phyloP scores from a whole-genome alignment of 2,329 filamentous ascomycete species.

The Pseudophaeomoniella oleicola region DNA sequence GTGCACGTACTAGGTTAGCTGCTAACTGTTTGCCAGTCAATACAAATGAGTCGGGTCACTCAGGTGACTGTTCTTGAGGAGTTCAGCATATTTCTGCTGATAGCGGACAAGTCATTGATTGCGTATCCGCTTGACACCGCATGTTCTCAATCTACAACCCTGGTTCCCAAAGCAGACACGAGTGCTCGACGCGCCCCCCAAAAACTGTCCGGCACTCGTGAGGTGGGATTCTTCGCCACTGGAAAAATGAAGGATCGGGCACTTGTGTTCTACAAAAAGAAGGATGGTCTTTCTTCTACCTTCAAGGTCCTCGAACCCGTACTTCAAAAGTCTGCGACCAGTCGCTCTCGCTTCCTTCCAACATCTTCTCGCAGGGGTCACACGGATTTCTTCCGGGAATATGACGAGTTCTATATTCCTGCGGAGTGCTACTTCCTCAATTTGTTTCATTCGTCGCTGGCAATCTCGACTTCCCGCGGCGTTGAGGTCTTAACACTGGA shows the following conservation, averaged over 20 bases:
- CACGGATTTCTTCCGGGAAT: constrained; percentile 94
- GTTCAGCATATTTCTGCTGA: constrained; percentile 81
- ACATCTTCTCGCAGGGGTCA: constrained; percentile 48
- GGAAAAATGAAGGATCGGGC: constrained; percentile 95
- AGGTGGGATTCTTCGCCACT: constrained; percentile 92
- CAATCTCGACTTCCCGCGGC: constrained; percentile 78
- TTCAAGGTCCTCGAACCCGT: constrained; percentile 95
- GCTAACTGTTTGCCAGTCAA: constrained; percentile 37
- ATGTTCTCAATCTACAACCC: constrained; percentile 34
- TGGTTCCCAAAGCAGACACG: constrained; percentile 51
- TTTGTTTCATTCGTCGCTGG: constrained; percentile 86
- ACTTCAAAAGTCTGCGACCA: constrained; percentile 80
- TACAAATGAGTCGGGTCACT: constrained; percentile 63
- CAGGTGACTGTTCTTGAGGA: constrained; percentile 93
- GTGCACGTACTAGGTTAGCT: not conserved
- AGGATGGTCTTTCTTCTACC: constrained; percentile 77
- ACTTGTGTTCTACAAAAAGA: constrained; percentile 92
- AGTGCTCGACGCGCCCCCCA: constrained; percentile 77
- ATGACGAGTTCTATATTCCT: constrained; percentile 96
- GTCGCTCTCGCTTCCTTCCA: constrained; percentile 52
- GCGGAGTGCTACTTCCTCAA: constrained; percentile 91
- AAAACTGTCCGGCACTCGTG: constrained; percentile 69
- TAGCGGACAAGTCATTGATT: constrained; percentile 80
- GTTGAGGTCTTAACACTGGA: constrained; percentile 94
- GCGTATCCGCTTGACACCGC: constrained; percentile 89